A percentile compares a stretch with the other conserved stretches of the same genome.
These are phyloP conservation scores for Colletotrichum camelliae DNA, from an alignment of 2,329 filamentous ascomycete species.

Conservation along the genomic window DNA sequence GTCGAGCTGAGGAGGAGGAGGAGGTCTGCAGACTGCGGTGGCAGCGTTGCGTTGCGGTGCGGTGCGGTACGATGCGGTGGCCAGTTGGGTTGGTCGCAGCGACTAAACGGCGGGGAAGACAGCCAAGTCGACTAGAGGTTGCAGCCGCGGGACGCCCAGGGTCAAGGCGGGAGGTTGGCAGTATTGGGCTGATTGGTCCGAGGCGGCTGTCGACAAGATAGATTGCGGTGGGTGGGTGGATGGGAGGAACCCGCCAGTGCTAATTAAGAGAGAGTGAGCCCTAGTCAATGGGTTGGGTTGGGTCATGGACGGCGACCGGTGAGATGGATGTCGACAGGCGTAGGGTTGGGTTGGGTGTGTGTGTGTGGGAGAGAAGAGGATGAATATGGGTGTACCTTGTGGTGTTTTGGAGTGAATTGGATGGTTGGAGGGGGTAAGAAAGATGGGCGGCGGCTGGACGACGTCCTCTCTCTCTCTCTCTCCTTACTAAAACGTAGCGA, in stretches of 20 bases:
- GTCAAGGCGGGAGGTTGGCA: conserved; percentile 19
- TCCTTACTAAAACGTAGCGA: background rate
- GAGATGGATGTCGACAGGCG: background rate
- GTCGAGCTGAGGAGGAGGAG: background rate
- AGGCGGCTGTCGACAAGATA: conserved; percentile 12
- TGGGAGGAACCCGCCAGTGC: conserved; percentile 9
- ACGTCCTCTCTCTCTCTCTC: background rate
- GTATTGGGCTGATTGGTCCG: conserved; percentile 6
- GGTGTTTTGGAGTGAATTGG: background rate
- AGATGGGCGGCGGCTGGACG: background rate
- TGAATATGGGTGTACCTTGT: background rate
- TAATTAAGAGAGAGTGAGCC: conserved; percentile 9
- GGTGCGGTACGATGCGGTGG: background rate
- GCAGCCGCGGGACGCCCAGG: conserved; percentile 14
- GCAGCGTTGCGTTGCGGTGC: background rate
- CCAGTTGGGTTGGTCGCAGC: background rate
- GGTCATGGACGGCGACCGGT: background rate
- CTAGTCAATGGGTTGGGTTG: background rate
- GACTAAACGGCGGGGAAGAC: conserved; percentile 10
- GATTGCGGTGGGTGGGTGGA: conserved; percentile 19
- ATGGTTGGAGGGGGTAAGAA: background rate
- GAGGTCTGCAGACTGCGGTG: background rate
- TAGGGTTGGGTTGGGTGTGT: background rate
- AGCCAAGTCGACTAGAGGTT: conserved; percentile 6
- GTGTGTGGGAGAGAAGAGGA: background rate